Conservation (phyloP, 345 rosid genomes). For the Eucalyptus regnans region DNA sequence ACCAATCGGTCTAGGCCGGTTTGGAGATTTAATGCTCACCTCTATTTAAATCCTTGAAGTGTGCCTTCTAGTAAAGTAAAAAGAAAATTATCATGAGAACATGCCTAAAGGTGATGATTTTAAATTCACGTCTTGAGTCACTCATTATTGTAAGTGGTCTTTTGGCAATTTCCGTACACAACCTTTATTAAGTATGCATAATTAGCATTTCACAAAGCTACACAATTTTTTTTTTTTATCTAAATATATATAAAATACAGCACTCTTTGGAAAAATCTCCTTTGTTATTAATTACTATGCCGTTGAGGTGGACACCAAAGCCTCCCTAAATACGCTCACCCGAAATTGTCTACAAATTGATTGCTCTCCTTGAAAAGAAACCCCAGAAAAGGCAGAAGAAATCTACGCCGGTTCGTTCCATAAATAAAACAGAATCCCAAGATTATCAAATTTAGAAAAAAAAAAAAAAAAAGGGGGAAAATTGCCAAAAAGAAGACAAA, state of each 20-base stretch:
- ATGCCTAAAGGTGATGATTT: not conserved
- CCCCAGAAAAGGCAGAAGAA: not conserved
- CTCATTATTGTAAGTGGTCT: not conserved
- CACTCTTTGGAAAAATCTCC: not conserved
- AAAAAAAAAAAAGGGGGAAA: not conserved
- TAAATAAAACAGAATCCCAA: not conserved
- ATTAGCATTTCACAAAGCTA: not conserved
- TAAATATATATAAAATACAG: not conserved
- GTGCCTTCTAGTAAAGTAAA: not conserved
- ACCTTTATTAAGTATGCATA: not conserved
- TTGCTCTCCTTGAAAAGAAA: not conserved
- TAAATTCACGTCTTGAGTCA: not conserved
- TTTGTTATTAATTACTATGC: not conserved
- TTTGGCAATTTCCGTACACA: not conserved
- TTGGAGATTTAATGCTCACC: not conserved
- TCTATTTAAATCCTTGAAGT: not conserved
- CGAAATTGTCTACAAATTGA: not conserved
- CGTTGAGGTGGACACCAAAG: not conserved
- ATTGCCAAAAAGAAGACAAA: too few species aligned
- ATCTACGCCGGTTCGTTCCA: not conserved
- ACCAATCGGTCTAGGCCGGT: not conserved
- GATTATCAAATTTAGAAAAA: not conserved
- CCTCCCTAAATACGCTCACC: not conserved
- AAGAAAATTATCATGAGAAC: not conserved
- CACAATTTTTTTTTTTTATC: not conserved